Evolutionary conservation across 768 basidiomycete species (phyloP).

Genomic region (Termitomyces sp.): DNA sequence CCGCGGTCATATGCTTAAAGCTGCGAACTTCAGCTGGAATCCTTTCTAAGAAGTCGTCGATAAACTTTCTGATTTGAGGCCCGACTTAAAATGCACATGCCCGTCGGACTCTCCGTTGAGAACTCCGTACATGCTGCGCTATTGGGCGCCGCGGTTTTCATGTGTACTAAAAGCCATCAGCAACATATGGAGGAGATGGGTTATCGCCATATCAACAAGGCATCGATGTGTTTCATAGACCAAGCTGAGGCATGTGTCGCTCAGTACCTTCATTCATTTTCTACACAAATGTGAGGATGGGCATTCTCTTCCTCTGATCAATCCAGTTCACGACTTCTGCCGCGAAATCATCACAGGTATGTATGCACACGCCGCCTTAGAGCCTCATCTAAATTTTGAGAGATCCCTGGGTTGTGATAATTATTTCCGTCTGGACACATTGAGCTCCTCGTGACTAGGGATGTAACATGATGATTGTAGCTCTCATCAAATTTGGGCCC

Average conservation of each 20-base stretch:
- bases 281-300: not conserved
- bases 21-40: too few relatives aligned
- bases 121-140: not conserved
- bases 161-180: not conserved
- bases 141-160: too few relatives aligned
- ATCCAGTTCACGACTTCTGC: too few relatives aligned
- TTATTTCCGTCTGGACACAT: not conserved
- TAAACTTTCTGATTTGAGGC: not conserved
- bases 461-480: not conserved
- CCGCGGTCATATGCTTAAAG: not conserved
- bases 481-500: constrained; percentile 1
- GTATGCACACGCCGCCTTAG: not conserved
- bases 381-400: too few relatives aligned
- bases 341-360: not conserved
- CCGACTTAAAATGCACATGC: not conserved
- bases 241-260: not conserved
- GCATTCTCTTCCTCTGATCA: not conserved
- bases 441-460: not conserved
- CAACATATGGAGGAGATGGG: not conserved
- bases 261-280: not conserved
- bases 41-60: too few relatives aligned
- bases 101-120: not conserved
- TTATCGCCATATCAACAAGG: not conserved
- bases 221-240: not conserved
- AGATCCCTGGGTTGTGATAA: not conserved